These are phyloP conservation scores for Fusarium brachygibbosum DNA, from an alignment of 2,329 filamentous ascomycete species.

Conservation along the genomic window DNA sequence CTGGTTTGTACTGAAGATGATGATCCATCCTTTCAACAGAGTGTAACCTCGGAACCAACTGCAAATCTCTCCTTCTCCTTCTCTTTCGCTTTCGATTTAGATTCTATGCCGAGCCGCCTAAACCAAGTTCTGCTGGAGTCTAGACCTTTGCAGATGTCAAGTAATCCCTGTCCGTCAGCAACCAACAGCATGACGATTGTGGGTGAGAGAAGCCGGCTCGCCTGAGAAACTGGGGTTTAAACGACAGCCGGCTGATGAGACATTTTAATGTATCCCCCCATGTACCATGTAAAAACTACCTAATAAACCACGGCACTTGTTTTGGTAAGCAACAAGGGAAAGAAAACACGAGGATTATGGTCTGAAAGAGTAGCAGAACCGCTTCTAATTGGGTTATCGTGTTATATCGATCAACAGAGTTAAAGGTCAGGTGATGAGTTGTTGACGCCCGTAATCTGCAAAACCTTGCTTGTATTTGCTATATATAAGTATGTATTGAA, in stretches of 20 bases:
- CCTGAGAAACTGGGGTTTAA: constrained; percentile 35
- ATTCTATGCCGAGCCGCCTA: neutral
- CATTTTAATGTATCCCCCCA: neutral
- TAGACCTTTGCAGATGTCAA: constrained; percentile 25
- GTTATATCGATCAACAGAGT: constrained; percentile 29
- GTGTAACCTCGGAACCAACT: neutral
- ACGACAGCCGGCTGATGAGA: constrained; percentile 20
- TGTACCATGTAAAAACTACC: constrained; percentile 18
- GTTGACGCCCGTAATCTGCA: constrained; percentile 45
- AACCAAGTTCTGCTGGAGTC: constrained; percentile 11
- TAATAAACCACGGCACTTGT: constrained; percentile 34
- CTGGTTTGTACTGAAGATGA: neutral
- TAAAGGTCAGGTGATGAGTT: constrained; percentile 47
- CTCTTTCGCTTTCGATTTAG: too few species aligned
- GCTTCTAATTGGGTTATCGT: neutral
- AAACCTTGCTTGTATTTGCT: constrained; percentile 26
- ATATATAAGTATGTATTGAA: neutral
- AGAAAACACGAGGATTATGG: neutral
- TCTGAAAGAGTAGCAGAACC: neutral
- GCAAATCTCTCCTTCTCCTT: too few species aligned
- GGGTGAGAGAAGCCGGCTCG: constrained; percentile 14
- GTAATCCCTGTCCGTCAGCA: constrained; percentile 24
- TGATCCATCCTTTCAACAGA: neutral
- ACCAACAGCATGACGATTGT: constrained; percentile 20
- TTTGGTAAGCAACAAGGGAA: neutral